Conservation (phyloP, 225 moss, liverwort and hornwort genomes). For the Sphagnum tenellum region DNA sequence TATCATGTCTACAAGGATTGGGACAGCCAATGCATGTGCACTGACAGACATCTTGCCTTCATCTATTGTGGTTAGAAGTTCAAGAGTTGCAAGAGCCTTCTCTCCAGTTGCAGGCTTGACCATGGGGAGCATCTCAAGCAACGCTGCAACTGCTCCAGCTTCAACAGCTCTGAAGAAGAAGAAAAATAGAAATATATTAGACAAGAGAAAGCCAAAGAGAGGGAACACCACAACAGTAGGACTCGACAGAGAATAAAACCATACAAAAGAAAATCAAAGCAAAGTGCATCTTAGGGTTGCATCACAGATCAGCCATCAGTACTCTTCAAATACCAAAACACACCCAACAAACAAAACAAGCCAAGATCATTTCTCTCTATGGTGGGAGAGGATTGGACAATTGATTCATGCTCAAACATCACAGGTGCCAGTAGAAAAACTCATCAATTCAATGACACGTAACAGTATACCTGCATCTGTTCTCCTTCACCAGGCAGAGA, state of each 20-base stretch:
- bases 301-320: too few species aligned
- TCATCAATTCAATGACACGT: too few species aligned
- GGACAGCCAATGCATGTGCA: slow-evolving; percentile 43
- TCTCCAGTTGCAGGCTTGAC: slow-evolving; percentile 43
- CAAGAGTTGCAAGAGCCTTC: slow-evolving; percentile 43
- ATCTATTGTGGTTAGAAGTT: slow-evolving; percentile 37
- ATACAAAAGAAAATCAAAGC: too few species aligned
- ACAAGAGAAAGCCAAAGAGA: neutral
- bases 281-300: neutral
- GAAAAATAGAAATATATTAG: neutral
- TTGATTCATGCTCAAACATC: too few species aligned
- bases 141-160: slow-evolving; percentile 30
- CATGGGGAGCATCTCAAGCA: slow-evolving; percentile 36
- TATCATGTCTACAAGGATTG: slow-evolving; percentile 44
- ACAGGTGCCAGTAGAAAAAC: too few species aligned
- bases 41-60: slow-evolving; percentile 38
- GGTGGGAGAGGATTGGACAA: too few species aligned
- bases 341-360: too few species aligned
- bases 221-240: too few species aligned
- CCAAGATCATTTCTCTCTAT: too few species aligned
- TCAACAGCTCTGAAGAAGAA: slow-evolving; percentile 31
- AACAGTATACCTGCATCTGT: slow-evolving; percentile 22
- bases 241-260: too few species aligned
- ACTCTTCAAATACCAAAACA: too few species aligned
- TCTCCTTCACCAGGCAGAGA: slow-evolving; percentile 30